These are phyloP conservation scores for Cucurbitaria berberidis DNA, from an alignment of 2,329 filamentous ascomycete species.

Conservation along the genomic window DNA sequence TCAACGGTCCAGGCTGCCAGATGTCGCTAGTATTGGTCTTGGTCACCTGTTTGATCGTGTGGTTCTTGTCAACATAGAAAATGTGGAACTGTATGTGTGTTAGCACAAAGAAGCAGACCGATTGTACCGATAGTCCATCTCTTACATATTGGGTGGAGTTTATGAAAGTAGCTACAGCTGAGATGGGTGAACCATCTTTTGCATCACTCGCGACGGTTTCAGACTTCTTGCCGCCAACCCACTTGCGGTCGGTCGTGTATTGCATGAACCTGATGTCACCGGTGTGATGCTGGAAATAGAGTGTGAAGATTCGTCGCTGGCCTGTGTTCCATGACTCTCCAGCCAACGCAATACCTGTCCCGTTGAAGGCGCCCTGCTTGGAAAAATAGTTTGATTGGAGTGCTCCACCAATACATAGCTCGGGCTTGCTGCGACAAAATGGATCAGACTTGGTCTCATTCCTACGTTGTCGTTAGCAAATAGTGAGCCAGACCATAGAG, in stretches of 20 bases:
- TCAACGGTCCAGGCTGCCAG: conserved; percentile 49
- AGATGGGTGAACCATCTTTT: conserved; percentile 53
- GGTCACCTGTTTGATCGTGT: conserved; percentile 48
- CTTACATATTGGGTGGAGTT: conserved; percentile 48
- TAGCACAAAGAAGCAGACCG: not conserved
- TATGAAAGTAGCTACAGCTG: conserved; percentile 51
- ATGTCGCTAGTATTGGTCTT: conserved; percentile 49
- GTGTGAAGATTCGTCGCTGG: conserved; percentile 48
- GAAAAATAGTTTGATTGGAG: conserved; percentile 49
- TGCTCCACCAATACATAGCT: conserved; percentile 49
- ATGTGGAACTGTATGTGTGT: conserved; percentile 43
- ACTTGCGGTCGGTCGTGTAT: conserved; percentile 44
- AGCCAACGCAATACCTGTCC: conserved; percentile 55
- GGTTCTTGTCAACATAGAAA: conserved; percentile 51
- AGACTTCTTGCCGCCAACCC: conserved; percentile 48
- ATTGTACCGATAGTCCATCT: not conserved
- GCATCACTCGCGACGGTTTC: conserved; percentile 52
- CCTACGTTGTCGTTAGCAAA: conserved; percentile 6
- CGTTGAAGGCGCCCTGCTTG: conserved; percentile 53
- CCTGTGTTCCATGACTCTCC: conserved; percentile 51
- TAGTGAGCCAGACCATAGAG: not conserved
- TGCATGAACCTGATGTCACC: conserved; percentile 53
- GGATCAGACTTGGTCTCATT: conserved; percentile 18
- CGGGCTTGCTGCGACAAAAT: conserved; percentile 34
- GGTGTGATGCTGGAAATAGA: conserved; percentile 55